These are phyloP conservation scores for Rauvolfia tetraphylla DNA, from an alignment of 257 asterid species.

Conservation along the genomic window DNA sequence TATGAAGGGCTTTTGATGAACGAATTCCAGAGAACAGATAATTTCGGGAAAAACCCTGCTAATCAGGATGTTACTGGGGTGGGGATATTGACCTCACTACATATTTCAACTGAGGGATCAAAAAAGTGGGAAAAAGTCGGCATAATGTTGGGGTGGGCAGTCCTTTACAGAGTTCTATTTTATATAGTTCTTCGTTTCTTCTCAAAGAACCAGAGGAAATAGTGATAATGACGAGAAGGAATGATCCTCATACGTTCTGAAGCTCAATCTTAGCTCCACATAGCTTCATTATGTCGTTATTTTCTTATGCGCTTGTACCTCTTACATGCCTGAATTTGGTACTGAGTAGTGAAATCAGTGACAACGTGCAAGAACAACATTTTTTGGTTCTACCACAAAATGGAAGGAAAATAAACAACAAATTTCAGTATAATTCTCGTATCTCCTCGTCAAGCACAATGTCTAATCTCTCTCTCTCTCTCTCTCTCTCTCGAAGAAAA, in stretches of 20 bases:
- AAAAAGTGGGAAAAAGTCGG: slow-evolving; percentile 64
- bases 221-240: neutral
- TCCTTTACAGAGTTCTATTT: slow-evolving; percentile 58
- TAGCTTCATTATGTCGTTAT: neutral
- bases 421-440: too few relatives aligned
- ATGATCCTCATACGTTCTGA: slow-evolving; percentile 11
- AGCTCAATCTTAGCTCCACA: slow-evolving; percentile 8
- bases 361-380: neutral
- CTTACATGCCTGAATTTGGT: neutral
- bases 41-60: slow-evolving; percentile 35
- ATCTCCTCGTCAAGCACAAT: too few relatives aligned
- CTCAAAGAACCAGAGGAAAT: slow-evolving; percentile 69
- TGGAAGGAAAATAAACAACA: neutral
- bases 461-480: too few relatives aligned
- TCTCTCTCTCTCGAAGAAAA: too few relatives aligned
- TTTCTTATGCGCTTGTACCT: neutral
- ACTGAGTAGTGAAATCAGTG: slow-evolving; percentile 1
- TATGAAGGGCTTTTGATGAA: slow-evolving; percentile 81
- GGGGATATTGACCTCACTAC: slow-evolving; percentile 44
- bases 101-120: slow-evolving; percentile 30
- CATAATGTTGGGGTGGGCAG: slow-evolving; percentile 70
- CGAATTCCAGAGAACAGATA: slow-evolving; percentile 41
- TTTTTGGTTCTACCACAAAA: neutral
- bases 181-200: slow-evolving; percentile 74
- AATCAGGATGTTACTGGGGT: slow-evolving; percentile 35